Evolutionary conservation across 257 asterid genomes (phyloP).

Genomic region (Osmanthus fragrans): DNA sequence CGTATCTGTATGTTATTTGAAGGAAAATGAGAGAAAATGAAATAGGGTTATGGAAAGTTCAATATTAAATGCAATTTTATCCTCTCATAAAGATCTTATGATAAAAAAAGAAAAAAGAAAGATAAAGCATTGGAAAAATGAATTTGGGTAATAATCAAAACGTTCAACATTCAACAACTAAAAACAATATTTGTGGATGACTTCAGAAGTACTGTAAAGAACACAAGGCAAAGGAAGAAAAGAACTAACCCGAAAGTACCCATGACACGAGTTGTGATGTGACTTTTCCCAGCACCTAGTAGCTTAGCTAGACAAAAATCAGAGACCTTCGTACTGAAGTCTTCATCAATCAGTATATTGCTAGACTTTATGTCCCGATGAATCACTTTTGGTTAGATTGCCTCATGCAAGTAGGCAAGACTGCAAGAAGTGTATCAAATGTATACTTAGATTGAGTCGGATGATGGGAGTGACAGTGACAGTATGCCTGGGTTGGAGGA

Average conservation of each 20-base stretch:
- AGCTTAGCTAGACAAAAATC: slow-evolving; percentile 41
- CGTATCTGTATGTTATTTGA: slow-evolving; percentile 25
- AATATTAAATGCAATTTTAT: not conserved
- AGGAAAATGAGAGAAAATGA: not conserved
- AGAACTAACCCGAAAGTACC: slow-evolving; percentile 39
- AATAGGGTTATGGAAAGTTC: not conserved
- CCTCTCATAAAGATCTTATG: not conserved
- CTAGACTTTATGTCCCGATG: slow-evolving; percentile 40
- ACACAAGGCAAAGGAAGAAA: not conserved
- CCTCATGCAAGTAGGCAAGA: slow-evolving; percentile 40
- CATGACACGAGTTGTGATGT: slow-evolving; percentile 38
- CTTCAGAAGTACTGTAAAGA: not conserved
- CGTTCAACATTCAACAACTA: not conserved
- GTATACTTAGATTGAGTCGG: not conserved
- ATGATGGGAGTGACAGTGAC: too few relatives aligned
- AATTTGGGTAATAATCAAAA: slow-evolving; percentile 3
- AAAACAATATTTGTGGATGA: not conserved
- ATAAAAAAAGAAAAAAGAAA: not conserved
- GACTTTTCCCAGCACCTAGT: slow-evolving; percentile 31
- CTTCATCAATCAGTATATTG: slow-evolving; percentile 37
- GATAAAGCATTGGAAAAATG: not conserved
- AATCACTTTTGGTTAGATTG: slow-evolving; percentile 37
- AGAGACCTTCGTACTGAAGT: slow-evolving; percentile 32
- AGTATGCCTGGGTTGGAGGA: too few relatives aligned
- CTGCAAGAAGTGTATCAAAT: slow-evolving; percentile 13